Conservation (phyloP, 306 rosid species). For the Astragalus membranaceus region DNA sequence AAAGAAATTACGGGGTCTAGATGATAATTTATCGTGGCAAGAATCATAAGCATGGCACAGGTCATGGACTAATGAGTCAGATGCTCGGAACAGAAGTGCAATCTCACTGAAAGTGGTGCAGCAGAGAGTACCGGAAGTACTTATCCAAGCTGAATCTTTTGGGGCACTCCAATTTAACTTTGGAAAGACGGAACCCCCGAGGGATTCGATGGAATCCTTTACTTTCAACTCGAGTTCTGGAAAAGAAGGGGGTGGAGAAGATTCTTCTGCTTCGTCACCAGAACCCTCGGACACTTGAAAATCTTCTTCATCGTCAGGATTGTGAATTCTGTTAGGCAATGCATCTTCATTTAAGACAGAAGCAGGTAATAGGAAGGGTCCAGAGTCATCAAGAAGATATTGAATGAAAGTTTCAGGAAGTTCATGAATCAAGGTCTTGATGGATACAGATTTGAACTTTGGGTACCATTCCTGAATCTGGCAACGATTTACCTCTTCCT, state of each 20-base stretch:
- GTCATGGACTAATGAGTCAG: not conserved
- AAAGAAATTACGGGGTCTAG: slow-evolving; percentile 35
- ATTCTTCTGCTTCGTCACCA: slow-evolving; percentile 48
- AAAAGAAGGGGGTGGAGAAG: slow-evolving; percentile 50
- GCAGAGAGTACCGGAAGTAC: slow-evolving; percentile 39
- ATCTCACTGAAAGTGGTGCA: slow-evolving; percentile 69
- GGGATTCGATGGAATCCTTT: slow-evolving; percentile 55
- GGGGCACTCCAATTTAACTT: slow-evolving; percentile 88
- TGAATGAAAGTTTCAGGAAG: not conserved
- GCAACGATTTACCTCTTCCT: slow-evolving; percentile 53
- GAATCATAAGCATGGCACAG: slow-evolving; percentile 60
- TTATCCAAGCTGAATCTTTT: slow-evolving; percentile 77
- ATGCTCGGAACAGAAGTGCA: slow-evolving; percentile 37
- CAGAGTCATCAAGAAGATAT: not conserved
- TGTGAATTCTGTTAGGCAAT: slow-evolving; percentile 47
- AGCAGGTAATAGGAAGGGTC: slow-evolving; percentile 47
- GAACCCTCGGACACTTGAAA: slow-evolving; percentile 58
- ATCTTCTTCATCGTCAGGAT: slow-evolving; percentile 38
- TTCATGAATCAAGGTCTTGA: not conserved
- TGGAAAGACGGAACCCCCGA: slow-evolving; percentile 72
- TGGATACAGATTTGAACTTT: not conserved
- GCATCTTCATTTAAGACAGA: slow-evolving; percentile 67
- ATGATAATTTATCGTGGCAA: slow-evolving; percentile 40
- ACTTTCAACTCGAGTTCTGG: slow-evolving; percentile 63
- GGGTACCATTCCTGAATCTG: slow-evolving; percentile 38